phyloP scores from a whole-genome alignment of 2,329 filamentous ascomycete genomes.

The Sclerotinia borealis region DNA sequence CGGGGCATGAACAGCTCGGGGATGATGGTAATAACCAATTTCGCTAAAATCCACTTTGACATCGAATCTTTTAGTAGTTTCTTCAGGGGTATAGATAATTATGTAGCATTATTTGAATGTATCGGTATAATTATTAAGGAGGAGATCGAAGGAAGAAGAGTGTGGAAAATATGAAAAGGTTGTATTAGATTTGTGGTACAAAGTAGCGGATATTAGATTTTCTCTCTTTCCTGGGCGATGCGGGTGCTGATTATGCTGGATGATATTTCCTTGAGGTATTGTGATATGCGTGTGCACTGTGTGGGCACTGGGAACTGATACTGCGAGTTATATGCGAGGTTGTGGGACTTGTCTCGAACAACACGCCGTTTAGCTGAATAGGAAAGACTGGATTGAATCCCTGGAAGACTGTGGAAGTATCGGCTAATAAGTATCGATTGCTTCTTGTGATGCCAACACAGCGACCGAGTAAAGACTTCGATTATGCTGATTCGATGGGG shows the following conservation, averaged over 20 bases:
- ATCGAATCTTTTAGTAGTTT: slow-evolving; percentile 12
- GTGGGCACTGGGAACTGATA: neutral
- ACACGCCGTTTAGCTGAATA: slow-evolving; percentile 1
- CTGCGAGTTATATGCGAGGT: neutral
- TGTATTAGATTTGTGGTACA: neutral
- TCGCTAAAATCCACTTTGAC: slow-evolving; percentile 20
- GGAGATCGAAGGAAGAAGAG: neutral
- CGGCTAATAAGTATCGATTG: slow-evolving; percentile 15
- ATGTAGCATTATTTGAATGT: neutral
- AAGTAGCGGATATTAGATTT: neutral
- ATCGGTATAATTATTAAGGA: neutral
- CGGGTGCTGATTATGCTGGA: slow-evolving; percentile 2
- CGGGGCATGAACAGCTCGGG: slow-evolving; percentile 23
- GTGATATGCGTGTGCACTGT: neutral
- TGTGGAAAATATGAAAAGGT: neutral
- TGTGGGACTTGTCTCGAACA: slow-evolving; percentile 12
- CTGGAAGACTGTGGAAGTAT: slow-evolving; percentile 3
- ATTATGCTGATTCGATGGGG: slow-evolving; percentile 11
- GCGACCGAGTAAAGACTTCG: slow-evolving; percentile 6
- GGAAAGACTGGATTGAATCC: neutral
- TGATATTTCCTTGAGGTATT: neutral
- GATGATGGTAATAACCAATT: slow-evolving; percentile 21
- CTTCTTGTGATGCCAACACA: slow-evolving; percentile 25
- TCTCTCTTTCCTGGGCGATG: neutral
- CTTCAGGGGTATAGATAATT: slow-evolving; percentile 2